Conservation (phyloP, 2,329 filamentous ascomycete genomes). For the Ploettnerulaceae sp. region DNA sequence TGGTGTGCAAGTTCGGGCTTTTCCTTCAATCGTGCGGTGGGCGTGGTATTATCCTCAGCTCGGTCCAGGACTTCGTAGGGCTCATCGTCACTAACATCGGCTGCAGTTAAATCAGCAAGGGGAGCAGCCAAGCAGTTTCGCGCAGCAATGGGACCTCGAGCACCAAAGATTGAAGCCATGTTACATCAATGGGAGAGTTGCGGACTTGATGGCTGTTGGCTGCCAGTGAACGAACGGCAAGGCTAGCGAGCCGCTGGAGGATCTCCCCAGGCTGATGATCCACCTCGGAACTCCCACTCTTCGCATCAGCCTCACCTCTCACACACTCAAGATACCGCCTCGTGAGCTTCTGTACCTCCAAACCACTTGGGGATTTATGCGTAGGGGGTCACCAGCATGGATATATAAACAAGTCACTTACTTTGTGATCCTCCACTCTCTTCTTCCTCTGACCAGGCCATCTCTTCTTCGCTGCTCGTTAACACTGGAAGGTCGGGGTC, state of each 20-base stretch:
- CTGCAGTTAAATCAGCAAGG: slow-evolving; percentile 23
- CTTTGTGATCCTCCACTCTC: slow-evolving; percentile 3
- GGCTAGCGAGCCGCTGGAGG: not conserved
- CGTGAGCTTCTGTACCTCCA: not conserved
- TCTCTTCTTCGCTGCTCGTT: slow-evolving; percentile 12
- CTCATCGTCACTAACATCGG: slow-evolving; percentile 25
- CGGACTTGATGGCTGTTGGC: not conserved
- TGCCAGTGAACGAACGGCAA: not conserved
- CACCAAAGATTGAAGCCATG: slow-evolving; percentile 28
- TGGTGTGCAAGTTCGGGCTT: slow-evolving; percentile 66
- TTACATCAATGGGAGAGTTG: not conserved
- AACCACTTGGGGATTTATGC: not conserved
- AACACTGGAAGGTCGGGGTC: slow-evolving; percentile 3
- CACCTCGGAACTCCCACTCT: not conserved
- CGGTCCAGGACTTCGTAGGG: slow-evolving; percentile 17
- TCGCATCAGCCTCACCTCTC: not conserved
- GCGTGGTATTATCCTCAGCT: slow-evolving; percentile 3
- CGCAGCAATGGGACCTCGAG: slow-evolving; percentile 11
- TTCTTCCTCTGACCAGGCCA: slow-evolving; percentile 9
- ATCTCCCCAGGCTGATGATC: too few relatives aligned
- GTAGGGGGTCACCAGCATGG: not conserved
- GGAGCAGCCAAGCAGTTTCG: slow-evolving; percentile 7
- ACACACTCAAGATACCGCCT: slow-evolving; percentile 6
- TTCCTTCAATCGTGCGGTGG: slow-evolving; percentile 18
- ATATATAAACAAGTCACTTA: not conserved